Conservation (phyloP, 352 stramenopile genomes). For the Globisporangium paddicum region DNA sequence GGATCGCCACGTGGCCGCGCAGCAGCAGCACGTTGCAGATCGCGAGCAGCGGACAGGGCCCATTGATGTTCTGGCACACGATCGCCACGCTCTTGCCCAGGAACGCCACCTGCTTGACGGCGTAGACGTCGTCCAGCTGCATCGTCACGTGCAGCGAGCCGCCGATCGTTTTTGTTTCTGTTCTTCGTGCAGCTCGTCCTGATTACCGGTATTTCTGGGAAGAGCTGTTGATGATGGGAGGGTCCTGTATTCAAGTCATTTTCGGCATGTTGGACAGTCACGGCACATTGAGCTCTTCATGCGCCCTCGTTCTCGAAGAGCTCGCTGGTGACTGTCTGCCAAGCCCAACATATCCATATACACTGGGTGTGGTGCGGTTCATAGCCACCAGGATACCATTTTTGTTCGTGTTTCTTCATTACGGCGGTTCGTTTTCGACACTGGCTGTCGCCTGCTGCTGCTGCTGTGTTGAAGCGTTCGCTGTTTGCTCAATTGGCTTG, state of each 20-base stretch:
- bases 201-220: neutral
- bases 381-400: neutral
- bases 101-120: slow-evolving; percentile 78
- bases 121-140: slow-evolving; percentile 60
- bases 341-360: too few relatives aligned
- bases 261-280: neutral
- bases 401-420: slow-evolving; percentile 1
- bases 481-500: too few relatives aligned
- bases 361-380: neutral
- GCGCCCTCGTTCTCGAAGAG: neutral
- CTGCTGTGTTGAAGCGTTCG: neutral
- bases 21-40: slow-evolving; percentile 96
- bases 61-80: slow-evolving; percentile 97
- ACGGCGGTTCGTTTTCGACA: neutral
- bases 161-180: neutral
- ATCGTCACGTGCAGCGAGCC: neutral
- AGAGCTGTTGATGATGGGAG: neutral
- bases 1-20: slow-evolving; percentile 82
- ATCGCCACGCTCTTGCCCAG: slow-evolving; percentile 80
- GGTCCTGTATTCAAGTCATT: neutral
- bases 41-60: slow-evolving; percentile 96
- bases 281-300: too few relatives aligned
- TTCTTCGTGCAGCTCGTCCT: neutral
- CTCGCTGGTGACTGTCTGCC: neutral
- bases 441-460: neutral